Evolutionary conservation across 352 stramenopile species (phyloP), one percentile per base, ranked within the genome.

Genomic region (Pythium oligandrum): DNA sequence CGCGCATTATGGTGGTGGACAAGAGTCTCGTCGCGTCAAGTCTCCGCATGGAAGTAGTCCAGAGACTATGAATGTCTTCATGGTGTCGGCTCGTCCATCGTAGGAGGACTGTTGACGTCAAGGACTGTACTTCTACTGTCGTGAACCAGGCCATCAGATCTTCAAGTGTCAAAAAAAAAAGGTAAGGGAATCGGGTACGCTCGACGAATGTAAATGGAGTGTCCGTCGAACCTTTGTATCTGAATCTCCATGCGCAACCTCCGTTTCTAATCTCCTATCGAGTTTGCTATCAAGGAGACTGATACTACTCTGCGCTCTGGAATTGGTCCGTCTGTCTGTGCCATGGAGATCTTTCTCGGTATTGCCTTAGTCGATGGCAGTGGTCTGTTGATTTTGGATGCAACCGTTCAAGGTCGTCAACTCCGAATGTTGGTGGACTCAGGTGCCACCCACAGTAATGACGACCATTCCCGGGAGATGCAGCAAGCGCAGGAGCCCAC

Each of bases 401-500:
- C 48, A 26, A 17, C 47, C 34, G 43, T 61, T 9, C 33, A 53
- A 46, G 53, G 37, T 30, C 9, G 35, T 4, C 12, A 17, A 30
- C 30, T 66, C 33, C 53, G 47, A 47, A 55, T 58, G 52, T 39
- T 66, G 17, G 48, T 61, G 38, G 53, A 62, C 44, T 66, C 48
- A 45, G 53, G 53, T 7, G 59, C 59, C 26, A 59, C 49, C 38
- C 51, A 66, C 38, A 52, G 37, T 40, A 57, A 61, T 49, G 58
- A 59, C 30, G 35, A 44, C n/a, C n/a, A n/a, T n/a, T n/a, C n/a
- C n/a, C n/a, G n/a, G n/a, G n/a, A n/a, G n/a, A n/a, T n/a, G n/a
- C n/a, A n/a, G n/a, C n/a, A n/a, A n/a, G n/a, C n/a, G n/a, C n/a
- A n/a, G n/a, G n/a, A n/a, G n/a, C n/a, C n/a, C n/a, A n/a, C n/a